Conservation (phyloP, 805 yeast genomes). For the Vanderwaltozyma verrucispora region DNA sequence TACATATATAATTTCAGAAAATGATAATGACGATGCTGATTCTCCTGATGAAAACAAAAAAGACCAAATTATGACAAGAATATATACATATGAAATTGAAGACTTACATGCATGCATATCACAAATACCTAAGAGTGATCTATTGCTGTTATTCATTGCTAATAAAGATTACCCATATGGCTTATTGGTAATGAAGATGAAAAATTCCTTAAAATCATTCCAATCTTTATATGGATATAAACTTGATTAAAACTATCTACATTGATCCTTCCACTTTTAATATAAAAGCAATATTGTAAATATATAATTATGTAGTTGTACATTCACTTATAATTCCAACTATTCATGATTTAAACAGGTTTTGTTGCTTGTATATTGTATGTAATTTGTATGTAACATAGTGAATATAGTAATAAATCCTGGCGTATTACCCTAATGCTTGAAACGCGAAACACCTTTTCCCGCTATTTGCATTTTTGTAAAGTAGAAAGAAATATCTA, state of each 20-base stretch:
- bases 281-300: no score
- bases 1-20: constrained; percentile 4
- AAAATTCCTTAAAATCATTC: constrained; percentile 16
- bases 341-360: no score
- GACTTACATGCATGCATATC: constrained; percentile 24
- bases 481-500: neutral
- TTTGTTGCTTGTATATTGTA: no score
- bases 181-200: constrained; percentile 22
- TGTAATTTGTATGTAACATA: no score
- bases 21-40: neutral
- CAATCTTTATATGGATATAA: constrained; percentile 19
- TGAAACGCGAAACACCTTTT: neutral
- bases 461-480: neutral
- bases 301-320: no score
- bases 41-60: no score
- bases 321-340: no score
- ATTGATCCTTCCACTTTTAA: no score
- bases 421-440: neutral
- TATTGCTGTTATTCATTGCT: constrained; percentile 21
- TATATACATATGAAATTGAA: constrained; percentile 26
- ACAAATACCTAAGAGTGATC: constrained; percentile 22
- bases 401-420: no score
- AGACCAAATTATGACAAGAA: constrained; percentile 9
- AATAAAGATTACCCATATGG: constrained; percentile 23
- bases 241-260: constrained; percentile 7